A percentile compares a stretch with the other conserved stretches of the same genome.
These are phyloP conservation scores for Thelonectria blattea DNA, from an alignment of 2,329 filamentous ascomycete species.

Conservation along the genomic window DNA sequence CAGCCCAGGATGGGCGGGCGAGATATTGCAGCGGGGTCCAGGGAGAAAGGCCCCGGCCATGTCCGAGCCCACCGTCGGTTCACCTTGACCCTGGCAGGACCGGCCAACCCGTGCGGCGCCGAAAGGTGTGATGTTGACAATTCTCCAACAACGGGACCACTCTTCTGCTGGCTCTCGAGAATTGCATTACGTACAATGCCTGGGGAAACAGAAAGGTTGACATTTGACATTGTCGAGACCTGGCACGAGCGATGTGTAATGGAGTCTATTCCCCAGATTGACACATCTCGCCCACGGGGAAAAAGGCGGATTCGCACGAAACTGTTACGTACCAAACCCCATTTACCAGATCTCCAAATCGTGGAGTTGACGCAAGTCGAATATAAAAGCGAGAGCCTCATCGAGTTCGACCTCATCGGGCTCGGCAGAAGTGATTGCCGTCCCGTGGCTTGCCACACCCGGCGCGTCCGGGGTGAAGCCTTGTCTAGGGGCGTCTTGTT, in stretches of 20 bases:
- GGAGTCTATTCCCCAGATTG: slow-evolving; percentile 36
- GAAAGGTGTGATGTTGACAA: slow-evolving; percentile 26
- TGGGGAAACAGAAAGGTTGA: slow-evolving; percentile 26
- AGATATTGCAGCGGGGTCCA: slow-evolving; percentile 25
- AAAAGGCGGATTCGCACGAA: slow-evolving; percentile 27
- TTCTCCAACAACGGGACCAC: slow-evolving; percentile 23
- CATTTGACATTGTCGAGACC: slow-evolving; percentile 15
- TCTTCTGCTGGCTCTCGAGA: slow-evolving; percentile 15
- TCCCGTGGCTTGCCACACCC: slow-evolving; percentile 23
- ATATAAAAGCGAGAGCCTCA: slow-evolving; percentile 17
- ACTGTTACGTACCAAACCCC: slow-evolving; percentile 36
- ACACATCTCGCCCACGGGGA: slow-evolving; percentile 33
- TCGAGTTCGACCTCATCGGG: slow-evolving; percentile 12
- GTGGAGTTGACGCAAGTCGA: slow-evolving; percentile 25
- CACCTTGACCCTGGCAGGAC: slow-evolving; percentile 7
- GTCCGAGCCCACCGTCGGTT: slow-evolving; percentile 30
- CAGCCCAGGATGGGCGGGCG: slow-evolving; percentile 15
- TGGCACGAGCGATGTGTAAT: slow-evolving; percentile 23
- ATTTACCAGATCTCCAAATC: slow-evolving; percentile 28
- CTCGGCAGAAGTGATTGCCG: slow-evolving; percentile 28
- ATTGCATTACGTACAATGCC: slow-evolving; percentile 36
- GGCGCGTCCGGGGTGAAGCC: slow-evolving; percentile 18
- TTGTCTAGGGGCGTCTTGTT: slow-evolving; percentile 1
- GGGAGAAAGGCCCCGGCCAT: slow-evolving; percentile 30
- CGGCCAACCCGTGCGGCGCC: slow-evolving; percentile 21